phyloP scores from a whole-genome alignment of 805 yeast genomes.

The Wickerhamiella alocasiicola region DNA sequence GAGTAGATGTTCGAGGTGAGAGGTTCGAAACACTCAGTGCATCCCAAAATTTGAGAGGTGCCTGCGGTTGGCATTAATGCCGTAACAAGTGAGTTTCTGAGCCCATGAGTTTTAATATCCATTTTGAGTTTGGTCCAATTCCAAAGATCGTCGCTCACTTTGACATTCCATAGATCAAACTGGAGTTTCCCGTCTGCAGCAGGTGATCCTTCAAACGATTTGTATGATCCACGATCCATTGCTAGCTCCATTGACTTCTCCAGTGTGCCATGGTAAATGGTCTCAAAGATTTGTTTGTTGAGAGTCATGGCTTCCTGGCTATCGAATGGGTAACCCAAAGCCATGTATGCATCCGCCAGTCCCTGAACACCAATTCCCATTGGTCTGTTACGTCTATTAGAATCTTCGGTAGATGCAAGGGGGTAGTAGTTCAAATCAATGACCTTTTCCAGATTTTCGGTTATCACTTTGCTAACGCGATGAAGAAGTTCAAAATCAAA shows the following conservation, averaged over 20 bases:
- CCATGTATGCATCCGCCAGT: conserved; percentile 72
- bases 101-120: conserved; percentile 45
- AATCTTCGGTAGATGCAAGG: conserved; percentile 48
- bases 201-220: conserved; percentile 69
- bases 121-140: conserved; percentile 65
- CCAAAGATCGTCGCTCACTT: conserved; percentile 53
- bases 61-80: conserved; percentile 98
- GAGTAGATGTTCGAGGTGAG: conserved; percentile 78
- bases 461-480: conserved; percentile 55
- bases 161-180: conserved; percentile 69
- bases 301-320: conserved; percentile 57
- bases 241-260: conserved; percentile 79
- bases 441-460: conserved; percentile 61
- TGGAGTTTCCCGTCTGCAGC: conserved; percentile 71
- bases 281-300: conserved; percentile 77
- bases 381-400: conserved; percentile 74
- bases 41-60: conserved; percentile 86
- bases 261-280: conserved; percentile 83
- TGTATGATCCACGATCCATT: conserved; percentile 50
- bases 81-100: conserved; percentile 72
- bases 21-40: conserved; percentile 89
- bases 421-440: conserved; percentile 82
- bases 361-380: conserved; percentile 94
- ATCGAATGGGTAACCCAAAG: conserved; percentile 67
- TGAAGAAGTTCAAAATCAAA: conserved; percentile 65